These are phyloP conservation scores for Phytophthora niederhauseri DNA, from an alignment of 352 stramenopile genomes.

Conservation along the genomic window DNA sequence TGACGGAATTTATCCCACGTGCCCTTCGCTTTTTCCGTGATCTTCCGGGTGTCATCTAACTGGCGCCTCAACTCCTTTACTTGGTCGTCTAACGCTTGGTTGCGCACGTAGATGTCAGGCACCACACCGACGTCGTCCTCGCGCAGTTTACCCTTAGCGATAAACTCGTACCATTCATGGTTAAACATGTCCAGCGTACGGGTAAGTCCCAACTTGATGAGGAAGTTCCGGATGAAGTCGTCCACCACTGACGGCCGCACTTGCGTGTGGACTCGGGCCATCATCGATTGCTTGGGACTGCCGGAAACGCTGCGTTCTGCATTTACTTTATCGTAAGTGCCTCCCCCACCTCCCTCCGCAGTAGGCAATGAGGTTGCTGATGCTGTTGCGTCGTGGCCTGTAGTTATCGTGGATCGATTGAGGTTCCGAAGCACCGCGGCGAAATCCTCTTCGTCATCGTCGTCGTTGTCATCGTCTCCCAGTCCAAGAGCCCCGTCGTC, in stretches of 20 bases:
- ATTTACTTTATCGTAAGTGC: constrained; percentile 18
- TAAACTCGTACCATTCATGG: constrained; percentile 96
- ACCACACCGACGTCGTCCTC: constrained; percentile 92
- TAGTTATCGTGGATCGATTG: constrained; percentile 57
- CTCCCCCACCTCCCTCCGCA: constrained; percentile 6
- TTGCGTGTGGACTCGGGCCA: constrained; percentile 57
- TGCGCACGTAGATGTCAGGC: constrained; percentile 95
- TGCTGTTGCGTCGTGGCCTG: constrained; percentile 26
- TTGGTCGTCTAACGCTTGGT: constrained; percentile 92
- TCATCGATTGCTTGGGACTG: constrained; percentile 32
- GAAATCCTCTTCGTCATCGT: constrained; percentile 91
- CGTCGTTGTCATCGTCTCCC: constrained; percentile 65
- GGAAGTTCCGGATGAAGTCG: constrained; percentile 96
- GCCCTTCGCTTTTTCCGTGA: constrained; percentile 90
- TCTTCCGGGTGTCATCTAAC: constrained; percentile 88
- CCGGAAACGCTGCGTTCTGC: constrained; percentile 25
- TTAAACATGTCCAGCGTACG: constrained; percentile 95
- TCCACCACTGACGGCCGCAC: constrained; percentile 90
- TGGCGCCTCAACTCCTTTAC: constrained; percentile 85
- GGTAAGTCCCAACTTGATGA: constrained; percentile 93
- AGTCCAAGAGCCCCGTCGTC: constrained; percentile 60
- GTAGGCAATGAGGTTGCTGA: constrained; percentile 12
- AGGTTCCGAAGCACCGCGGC: constrained; percentile 81
- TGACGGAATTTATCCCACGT: constrained; percentile 97
- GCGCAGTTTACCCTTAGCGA: constrained; percentile 91